A percentile compares a stretch with the other conserved stretches of the same genome.
These are phyloP conservation scores for Dictyostelium purpureum DNA, from an alignment of 78 protist genomes.

Conservation along the genomic window DNA sequence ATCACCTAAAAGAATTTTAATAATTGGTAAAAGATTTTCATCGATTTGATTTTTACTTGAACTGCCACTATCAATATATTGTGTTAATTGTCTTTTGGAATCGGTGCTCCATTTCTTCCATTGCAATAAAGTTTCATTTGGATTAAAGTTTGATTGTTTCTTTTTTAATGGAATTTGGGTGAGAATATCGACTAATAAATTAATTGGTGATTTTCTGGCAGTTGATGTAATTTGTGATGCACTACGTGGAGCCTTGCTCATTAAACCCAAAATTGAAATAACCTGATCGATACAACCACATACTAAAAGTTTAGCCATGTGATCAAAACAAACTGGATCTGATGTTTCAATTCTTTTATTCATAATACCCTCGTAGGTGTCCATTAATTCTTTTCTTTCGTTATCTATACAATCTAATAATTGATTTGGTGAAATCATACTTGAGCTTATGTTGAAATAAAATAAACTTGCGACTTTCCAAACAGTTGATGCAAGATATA, in stretches of 20 bases:
- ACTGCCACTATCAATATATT: neutral
- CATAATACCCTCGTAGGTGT: neutral
- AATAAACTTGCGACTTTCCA: conserved; percentile 64
- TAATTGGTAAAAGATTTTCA: neutral
- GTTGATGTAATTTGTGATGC: neutral
- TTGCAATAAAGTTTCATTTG: conserved; percentile 21
- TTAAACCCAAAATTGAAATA: neutral
- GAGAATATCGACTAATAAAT: conserved; percentile 22
- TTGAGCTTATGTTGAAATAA: conserved; percentile 1
- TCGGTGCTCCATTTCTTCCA: conserved; percentile 61
- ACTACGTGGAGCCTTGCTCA: conserved; percentile 11
- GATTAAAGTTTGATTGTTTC: neutral
- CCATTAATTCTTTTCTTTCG: neutral
- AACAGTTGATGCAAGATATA: neutral
- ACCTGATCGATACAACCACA: conserved; percentile 59
- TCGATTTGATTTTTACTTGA: neutral
- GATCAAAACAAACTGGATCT: neutral
- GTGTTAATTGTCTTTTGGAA: neutral
- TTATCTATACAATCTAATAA: conserved; percentile 27
- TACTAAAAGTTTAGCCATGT: conserved; percentile 2
- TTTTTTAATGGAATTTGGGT: conserved; percentile 10
- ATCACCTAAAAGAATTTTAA: conserved; percentile 14
- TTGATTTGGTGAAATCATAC: conserved; percentile 35
- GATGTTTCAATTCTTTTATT: neutral
- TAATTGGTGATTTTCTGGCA: conserved; percentile 51